Conservation (phyloP, 306 rosid species). For the Urtica urens region DNA sequence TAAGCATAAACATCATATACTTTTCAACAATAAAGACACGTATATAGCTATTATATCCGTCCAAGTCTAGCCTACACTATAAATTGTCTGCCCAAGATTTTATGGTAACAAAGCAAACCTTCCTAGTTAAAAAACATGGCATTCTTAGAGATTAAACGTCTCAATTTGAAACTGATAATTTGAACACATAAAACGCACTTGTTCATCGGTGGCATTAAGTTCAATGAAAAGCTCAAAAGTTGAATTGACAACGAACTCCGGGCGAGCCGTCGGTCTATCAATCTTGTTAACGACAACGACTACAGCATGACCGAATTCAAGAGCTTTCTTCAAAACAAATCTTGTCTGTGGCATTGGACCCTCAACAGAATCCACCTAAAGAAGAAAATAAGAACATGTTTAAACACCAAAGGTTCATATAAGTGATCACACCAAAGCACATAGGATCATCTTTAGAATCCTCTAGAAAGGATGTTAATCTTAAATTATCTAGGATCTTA, state of each 20-base stretch:
- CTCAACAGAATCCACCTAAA: slow-evolving; percentile 96
- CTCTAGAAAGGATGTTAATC: not conserved
- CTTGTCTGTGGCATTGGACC: slow-evolving; percentile 99
- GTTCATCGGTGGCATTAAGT: slow-evolving; percentile 90
- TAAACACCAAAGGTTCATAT: slow-evolving; percentile 6
- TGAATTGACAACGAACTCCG: slow-evolving; percentile 83
- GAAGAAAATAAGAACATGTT: slow-evolving; percentile 18
- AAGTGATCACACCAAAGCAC: not conserved
- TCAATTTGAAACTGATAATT: too few relatives aligned
- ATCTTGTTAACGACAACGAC: slow-evolving; percentile 98
- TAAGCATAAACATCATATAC: slow-evolving; percentile 11
- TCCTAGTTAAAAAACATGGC: not conserved
- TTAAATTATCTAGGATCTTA: too few relatives aligned
- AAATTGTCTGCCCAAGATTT: too few relatives aligned
- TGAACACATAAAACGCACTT: slow-evolving; percentile 39
- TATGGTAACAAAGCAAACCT: not conserved
- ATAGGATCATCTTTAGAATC: not conserved
- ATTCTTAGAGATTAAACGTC: not conserved
- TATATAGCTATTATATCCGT: slow-evolving; percentile 2
- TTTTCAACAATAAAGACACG: slow-evolving; percentile 8
- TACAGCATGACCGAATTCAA: slow-evolving; percentile 92
- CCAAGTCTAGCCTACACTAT: slow-evolving; percentile 2
- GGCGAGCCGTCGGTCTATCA: slow-evolving; percentile 90
- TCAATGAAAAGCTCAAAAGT: slow-evolving; percentile 97
- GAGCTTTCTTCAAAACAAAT: slow-evolving; percentile 96